These are phyloP conservation scores for Kodamaea hsintzibuensis DNA, from an alignment of 805 yeast species.

Conservation along the genomic window DNA sequence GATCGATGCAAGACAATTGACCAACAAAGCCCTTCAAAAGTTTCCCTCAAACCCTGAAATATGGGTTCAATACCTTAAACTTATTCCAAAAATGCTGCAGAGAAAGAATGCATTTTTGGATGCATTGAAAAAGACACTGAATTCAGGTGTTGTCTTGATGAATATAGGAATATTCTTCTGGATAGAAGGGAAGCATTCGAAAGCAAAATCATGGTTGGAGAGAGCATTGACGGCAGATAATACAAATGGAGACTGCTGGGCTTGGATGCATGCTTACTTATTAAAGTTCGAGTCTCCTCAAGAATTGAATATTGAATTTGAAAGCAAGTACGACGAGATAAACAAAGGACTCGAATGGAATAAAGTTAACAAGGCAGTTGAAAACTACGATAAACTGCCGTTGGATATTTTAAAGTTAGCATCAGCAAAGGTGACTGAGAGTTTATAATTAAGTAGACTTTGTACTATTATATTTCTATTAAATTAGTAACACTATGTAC, in stretches of 20 bases:
- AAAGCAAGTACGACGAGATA: constrained; percentile 42
- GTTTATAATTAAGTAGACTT: background rate
- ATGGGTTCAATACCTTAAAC: constrained; percentile 63
- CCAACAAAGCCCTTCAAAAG: constrained; percentile 58
- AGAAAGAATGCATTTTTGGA: constrained; percentile 61
- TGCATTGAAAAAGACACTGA: constrained; percentile 68
- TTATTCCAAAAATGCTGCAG: constrained; percentile 48
- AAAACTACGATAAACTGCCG: constrained; percentile 43
- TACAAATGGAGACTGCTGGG: constrained; percentile 77
- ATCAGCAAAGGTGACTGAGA: constrained; percentile 14
- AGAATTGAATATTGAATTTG: constrained; percentile 41
- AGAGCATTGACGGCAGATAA: constrained; percentile 58
- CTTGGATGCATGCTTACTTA: constrained; percentile 55
- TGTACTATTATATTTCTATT: background rate
- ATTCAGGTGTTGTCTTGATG: constrained; percentile 56
- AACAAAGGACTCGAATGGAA: constrained; percentile 66
- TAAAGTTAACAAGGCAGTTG: constrained; percentile 46
- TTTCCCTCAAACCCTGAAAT: constrained; percentile 60
- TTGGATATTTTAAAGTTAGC: constrained; percentile 37
- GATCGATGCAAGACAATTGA: constrained; percentile 52
- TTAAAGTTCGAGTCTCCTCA: constrained; percentile 37
- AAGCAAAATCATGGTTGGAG: constrained; percentile 74
- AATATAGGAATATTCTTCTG: constrained; percentile 70
- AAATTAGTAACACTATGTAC: background rate
- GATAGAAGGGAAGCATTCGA: constrained; percentile 59